Conservation (phyloP, 2,329 filamentous ascomycete species). For the Fusarium tanahbumbuense region DNA sequence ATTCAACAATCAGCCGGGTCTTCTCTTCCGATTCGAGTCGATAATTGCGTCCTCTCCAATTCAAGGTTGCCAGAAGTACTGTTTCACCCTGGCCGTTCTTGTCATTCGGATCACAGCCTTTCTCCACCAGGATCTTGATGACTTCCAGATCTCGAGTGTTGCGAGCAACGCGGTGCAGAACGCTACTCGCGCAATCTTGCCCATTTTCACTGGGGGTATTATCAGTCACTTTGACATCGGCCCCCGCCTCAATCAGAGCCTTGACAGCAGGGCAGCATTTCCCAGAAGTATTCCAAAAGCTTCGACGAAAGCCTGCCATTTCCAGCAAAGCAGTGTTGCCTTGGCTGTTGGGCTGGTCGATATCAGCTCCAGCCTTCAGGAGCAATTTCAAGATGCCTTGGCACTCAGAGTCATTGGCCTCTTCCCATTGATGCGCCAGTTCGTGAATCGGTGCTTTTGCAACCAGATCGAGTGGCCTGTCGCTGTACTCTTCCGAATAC, state of each 20-base stretch:
- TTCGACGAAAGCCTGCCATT: neutral
- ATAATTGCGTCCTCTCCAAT: no score
- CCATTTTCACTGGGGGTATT: neutral
- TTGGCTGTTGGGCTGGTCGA: constrained; percentile 13
- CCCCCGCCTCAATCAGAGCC: constrained; percentile 25
- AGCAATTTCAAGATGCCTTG: constrained; percentile 17
- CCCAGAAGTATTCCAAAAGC: no score
- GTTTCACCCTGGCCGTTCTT: neutral
- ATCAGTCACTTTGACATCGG: neutral
- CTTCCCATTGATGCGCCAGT: constrained; percentile 13
- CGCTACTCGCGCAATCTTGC: neutral
- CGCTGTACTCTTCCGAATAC: neutral
- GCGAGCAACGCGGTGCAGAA: constrained; percentile 8
- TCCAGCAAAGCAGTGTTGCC: constrained; percentile 13
- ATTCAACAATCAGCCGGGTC: constrained; percentile 12
- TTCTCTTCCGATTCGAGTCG: neutral
- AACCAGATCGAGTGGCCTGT: neutral
- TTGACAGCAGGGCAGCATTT: neutral
- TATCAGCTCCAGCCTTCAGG: constrained; percentile 23
- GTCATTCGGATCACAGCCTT: constrained; percentile 26
- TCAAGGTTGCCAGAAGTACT: constrained; percentile 1
- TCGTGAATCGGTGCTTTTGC: constrained; percentile 17
- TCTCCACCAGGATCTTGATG: constrained; percentile 26
- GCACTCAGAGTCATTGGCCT: constrained; percentile 15
- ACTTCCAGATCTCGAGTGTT: neutral